These are phyloP conservation scores for Acephala macrosclerotiorum DNA, from an alignment of 2,329 filamentous ascomycete species.

Conservation along the genomic window DNA sequence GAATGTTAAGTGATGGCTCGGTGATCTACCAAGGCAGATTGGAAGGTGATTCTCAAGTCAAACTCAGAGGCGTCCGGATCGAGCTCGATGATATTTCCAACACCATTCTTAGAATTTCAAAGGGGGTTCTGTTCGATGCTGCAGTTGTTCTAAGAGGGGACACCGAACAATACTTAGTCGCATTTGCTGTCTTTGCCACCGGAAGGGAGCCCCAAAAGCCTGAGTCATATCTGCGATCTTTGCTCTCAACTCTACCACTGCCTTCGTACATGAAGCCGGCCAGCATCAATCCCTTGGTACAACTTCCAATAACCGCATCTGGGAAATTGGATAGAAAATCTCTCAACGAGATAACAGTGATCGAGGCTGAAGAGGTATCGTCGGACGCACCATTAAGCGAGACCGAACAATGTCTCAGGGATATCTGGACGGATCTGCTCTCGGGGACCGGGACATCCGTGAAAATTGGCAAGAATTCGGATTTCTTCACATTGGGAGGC, in stretches of 20 bases:
- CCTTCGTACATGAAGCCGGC: neutral
- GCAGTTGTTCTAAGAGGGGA: neutral
- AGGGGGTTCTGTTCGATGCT: neutral
- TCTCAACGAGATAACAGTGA: neutral
- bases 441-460: neutral
- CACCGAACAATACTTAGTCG: neutral
- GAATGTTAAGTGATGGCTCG: conserved; percentile 37
- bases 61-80: conserved; percentile 48
- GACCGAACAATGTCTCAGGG: neutral
- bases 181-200: neutral
- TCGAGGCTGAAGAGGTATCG: neutral
- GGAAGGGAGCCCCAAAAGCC: neutral
- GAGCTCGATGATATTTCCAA: conserved; percentile 51
- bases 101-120: neutral
- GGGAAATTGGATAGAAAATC: neutral
- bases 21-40: conserved; percentile 43
- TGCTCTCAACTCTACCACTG: neutral
- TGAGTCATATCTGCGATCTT: neutral
- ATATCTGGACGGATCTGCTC: neutral
- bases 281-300: neutral
- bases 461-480: conserved; percentile 2
- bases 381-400: neutral
- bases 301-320: neutral
- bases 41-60: conserved; percentile 46
- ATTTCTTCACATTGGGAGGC: conserved; percentile 47